These are phyloP conservation scores for Berberis vulgaris DNA, from an alignment of 164 flowering plant genomes.

Conservation along the genomic window DNA sequence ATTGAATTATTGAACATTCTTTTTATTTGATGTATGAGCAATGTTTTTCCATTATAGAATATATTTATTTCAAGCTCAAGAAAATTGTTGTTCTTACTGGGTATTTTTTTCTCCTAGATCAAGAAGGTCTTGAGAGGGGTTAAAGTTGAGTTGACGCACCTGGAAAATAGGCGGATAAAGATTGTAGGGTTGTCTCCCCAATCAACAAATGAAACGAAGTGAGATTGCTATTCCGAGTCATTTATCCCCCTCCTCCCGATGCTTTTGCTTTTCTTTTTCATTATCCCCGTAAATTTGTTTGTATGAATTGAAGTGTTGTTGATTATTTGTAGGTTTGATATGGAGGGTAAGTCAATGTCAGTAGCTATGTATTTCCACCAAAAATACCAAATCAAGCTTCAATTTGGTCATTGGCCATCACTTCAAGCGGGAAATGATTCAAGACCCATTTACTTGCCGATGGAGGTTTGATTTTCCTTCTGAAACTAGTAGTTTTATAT, in stretches of 20 bases:
- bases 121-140: slow-evolving; percentile 35
- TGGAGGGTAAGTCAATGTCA: slow-evolving; percentile 6
- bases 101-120: slow-evolving; percentile 11
- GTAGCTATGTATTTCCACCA: slow-evolving; percentile 23
- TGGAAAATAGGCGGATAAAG: slow-evolving; percentile 7
- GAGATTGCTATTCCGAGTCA: not conserved
- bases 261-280: not conserved
- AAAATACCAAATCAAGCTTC: slow-evolving; percentile 14
- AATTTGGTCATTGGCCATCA: slow-evolving; percentile 16
- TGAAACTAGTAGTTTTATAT: not conserved
- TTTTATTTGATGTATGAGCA: not conserved
- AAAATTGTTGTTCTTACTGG: not conserved
- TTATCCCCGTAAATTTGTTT: not conserved
- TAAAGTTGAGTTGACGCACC: slow-evolving; percentile 23
- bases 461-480: slow-evolving; percentile 19
- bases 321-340: slow-evolving; percentile 12
- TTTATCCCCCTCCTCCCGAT: not conserved
- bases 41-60: not conserved
- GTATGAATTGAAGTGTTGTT: not conserved
- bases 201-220: slow-evolving; percentile 20
- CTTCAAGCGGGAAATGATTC: slow-evolving; percentile 26
- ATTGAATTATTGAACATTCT: not conserved
- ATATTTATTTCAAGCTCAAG: no score
- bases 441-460: slow-evolving; percentile 20
- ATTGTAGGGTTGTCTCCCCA: slow-evolving; percentile 22